Evolutionary conservation across 1,284 basidiomycete species (phyloP).

Genomic region (Testicularia cyperi): DNA sequence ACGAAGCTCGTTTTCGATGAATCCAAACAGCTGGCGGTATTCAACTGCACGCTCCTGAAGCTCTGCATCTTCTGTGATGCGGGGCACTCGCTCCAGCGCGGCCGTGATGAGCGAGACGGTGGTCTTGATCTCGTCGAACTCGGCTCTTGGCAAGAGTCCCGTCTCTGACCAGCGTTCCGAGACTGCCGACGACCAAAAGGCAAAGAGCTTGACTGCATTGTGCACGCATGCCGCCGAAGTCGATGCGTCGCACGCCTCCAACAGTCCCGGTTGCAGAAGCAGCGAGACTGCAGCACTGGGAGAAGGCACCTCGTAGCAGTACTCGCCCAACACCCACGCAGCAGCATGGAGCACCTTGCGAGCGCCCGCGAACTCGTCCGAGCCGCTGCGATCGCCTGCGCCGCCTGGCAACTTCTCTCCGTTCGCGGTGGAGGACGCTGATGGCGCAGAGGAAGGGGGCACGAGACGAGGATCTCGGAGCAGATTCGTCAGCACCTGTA

Average conservation of each 20-base stretch:
- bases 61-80: conserved; percentile 71
- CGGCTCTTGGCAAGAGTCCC: conserved; percentile 66
- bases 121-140: conserved; percentile 69
- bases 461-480: conserved; percentile 66
- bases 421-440: neutral
- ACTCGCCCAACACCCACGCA: conserved; percentile 93
- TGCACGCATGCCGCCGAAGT: conserved; percentile 68
- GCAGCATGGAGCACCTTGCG: conserved; percentile 82
- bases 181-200: conserved; percentile 74
- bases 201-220: conserved; percentile 81
- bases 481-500: conserved; percentile 76
- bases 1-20: conserved; percentile 77
- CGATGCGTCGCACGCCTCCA: conserved; percentile 20
- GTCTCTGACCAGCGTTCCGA: conserved; percentile 75
- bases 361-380: conserved; percentile 55
- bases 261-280: conserved; percentile 63
- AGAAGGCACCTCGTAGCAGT: conserved; percentile 64
- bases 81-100: conserved; percentile 65
- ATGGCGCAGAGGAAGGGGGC: conserved; percentile 1
- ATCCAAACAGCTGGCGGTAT: conserved; percentile 73
- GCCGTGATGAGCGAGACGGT: conserved; percentile 67
- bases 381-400: conserved; percentile 42
- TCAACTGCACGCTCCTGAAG: conserved; percentile 89
- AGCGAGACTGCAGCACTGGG: conserved; percentile 58
- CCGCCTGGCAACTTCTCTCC: neutral